Percentiles rank a stretch among this genome's conserved stretches.
Evolutionary conservation across 805 yeast species (phyloP).

Genomic region (Lipomyces sp.): DNA sequence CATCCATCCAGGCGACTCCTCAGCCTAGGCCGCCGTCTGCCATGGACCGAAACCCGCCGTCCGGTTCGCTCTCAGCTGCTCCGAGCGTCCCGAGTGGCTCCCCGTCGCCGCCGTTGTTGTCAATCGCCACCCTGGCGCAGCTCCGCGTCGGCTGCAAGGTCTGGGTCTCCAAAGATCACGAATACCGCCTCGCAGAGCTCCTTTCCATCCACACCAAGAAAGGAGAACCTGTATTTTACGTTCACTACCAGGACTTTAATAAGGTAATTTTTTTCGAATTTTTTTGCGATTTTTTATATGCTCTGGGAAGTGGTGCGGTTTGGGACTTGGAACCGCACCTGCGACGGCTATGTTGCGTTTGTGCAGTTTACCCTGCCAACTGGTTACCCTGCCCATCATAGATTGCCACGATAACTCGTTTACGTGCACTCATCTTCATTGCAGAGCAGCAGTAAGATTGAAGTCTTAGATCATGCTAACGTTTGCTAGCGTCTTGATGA

Average conservation of each 20-base stretch:
- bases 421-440: too few species aligned
- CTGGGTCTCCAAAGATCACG: slow-evolving; percentile 79
- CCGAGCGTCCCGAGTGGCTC: slow-evolving; percentile 11
- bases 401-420: too few species aligned
- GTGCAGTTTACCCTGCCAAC: background rate
- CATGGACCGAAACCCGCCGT: background rate
- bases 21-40: slow-evolving; percentile 6
- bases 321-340: background rate
- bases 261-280: slow-evolving; percentile 49
- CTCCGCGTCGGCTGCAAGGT: slow-evolving; percentile 74
- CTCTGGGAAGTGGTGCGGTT: background rate
- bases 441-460: too few species aligned
- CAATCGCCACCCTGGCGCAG: slow-evolving; percentile 35
- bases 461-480: slow-evolving; percentile 2
- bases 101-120: slow-evolving; percentile 34
- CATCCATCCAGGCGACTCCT: slow-evolving; percentile 7
- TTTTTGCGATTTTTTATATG: slow-evolving; percentile 8
- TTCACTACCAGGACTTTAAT: slow-evolving; percentile 92
- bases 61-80: slow-evolving; percentile 1
- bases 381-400: slow-evolving; percentile 1
- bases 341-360: background rate
- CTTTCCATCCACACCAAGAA: slow-evolving; percentile 75
- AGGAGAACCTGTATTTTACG: slow-evolving; percentile 81
- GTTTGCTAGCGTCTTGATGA: slow-evolving; percentile 75
- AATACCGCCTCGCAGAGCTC: slow-evolving; percentile 80